These are phyloP conservation scores for Trichoderma sp. DNA, from an alignment of 2,329 filamentous ascomycete genomes.

Conservation along the genomic window DNA sequence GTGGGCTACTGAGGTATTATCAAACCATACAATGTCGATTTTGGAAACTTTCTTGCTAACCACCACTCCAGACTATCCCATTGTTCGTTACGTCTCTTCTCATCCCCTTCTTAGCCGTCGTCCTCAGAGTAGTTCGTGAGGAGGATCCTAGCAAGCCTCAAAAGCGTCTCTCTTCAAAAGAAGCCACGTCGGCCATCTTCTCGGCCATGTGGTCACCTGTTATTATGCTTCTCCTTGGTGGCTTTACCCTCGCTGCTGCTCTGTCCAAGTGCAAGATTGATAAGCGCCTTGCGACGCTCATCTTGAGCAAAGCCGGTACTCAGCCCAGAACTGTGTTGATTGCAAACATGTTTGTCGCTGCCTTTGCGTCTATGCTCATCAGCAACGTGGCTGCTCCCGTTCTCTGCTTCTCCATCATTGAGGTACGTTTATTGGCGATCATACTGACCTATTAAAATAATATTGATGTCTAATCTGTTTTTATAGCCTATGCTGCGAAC, in stretches of 20 bases:
- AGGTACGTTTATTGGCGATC: slow-evolving; percentile 54
- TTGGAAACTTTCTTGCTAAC: not conserved
- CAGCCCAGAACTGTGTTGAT: slow-evolving; percentile 84
- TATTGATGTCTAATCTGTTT: not conserved
- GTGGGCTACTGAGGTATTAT: slow-evolving; percentile 88
- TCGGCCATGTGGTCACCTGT: slow-evolving; percentile 98
- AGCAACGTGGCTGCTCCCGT: slow-evolving; percentile 97
- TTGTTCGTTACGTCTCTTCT: slow-evolving; percentile 94
- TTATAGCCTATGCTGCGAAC: slow-evolving; percentile 86
- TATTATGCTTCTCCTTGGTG: slow-evolving; percentile 95
- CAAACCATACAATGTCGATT: not conserved
- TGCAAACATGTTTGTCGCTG: slow-evolving; percentile 98
- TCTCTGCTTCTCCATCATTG: slow-evolving; percentile 95
- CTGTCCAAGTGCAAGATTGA: slow-evolving; percentile 97
- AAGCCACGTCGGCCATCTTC: slow-evolving; percentile 82
- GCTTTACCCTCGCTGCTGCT: slow-evolving; percentile 93
- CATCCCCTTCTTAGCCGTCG: slow-evolving; percentile 89
- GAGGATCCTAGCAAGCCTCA: slow-evolving; percentile 62
- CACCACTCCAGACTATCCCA: slow-evolving; percentile 71
- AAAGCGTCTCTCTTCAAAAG: slow-evolving; percentile 72
- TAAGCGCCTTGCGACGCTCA: slow-evolving; percentile 93
- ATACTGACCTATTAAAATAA: not conserved
- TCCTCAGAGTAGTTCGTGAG: slow-evolving; percentile 79
- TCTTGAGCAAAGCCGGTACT: slow-evolving; percentile 94
- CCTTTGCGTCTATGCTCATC: slow-evolving; percentile 98